These are phyloP conservation scores for Physaria fendleri DNA, from an alignment of 345 rosid genomes.

Conservation along the genomic window DNA sequence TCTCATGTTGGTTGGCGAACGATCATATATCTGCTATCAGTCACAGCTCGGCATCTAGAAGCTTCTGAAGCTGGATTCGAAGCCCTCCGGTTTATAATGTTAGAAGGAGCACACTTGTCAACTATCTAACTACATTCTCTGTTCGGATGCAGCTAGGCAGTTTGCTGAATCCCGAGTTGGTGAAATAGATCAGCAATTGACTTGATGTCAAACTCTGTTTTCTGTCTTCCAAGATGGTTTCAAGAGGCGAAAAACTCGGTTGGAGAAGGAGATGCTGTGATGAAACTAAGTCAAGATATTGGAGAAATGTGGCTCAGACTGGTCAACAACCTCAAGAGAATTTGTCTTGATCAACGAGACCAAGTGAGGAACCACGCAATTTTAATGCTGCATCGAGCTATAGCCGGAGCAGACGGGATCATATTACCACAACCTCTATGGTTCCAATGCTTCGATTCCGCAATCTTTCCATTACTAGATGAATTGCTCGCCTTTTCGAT, in stretches of 20 bases:
- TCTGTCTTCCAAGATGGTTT: slow-evolving; percentile 65
- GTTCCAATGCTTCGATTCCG: slow-evolving; percentile 64
- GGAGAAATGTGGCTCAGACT: slow-evolving; percentile 79
- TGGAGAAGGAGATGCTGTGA: slow-evolving; percentile 43
- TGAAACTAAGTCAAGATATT: slow-evolving; percentile 45
- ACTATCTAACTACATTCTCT: slow-evolving; percentile 61
- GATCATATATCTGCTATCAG: slow-evolving; percentile 56
- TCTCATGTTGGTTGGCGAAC: slow-evolving; percentile 63
- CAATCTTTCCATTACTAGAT: slow-evolving; percentile 51
- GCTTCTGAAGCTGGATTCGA: slow-evolving; percentile 68
- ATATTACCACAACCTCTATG: slow-evolving; percentile 42
- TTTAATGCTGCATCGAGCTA: slow-evolving; percentile 40
- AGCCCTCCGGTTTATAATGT: slow-evolving; percentile 54
- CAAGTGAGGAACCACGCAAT: slow-evolving; percentile 66
- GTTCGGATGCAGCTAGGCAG: slow-evolving; percentile 71
- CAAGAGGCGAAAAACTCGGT: slow-evolving; percentile 40
- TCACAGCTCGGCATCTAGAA: slow-evolving; percentile 75
- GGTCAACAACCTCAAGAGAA: slow-evolving; percentile 47
- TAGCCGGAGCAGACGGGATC: slow-evolving; percentile 48
- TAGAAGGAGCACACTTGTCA: slow-evolving; percentile 51
- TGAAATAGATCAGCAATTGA: slow-evolving; percentile 48
- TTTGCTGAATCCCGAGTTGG: slow-evolving; percentile 73
- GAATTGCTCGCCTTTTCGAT: slow-evolving; percentile 39
- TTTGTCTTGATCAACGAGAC: slow-evolving; percentile 62
- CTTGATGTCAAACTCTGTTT: slow-evolving; percentile 60